Conservation (phyloP, 345 rosid species). For the Cardamine occulta region DNA sequence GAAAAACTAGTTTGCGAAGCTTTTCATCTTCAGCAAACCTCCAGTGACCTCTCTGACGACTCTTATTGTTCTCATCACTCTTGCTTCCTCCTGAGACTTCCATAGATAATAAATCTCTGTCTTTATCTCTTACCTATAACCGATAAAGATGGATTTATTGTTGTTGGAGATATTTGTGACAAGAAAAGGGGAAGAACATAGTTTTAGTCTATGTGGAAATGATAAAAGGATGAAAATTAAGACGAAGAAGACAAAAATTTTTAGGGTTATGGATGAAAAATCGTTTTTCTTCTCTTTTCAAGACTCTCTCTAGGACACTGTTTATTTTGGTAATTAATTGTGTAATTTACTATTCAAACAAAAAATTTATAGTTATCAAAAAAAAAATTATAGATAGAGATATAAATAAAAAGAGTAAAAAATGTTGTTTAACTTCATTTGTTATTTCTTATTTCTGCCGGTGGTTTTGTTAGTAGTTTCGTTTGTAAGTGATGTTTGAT, state of each 20-base stretch:
- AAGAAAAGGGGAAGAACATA: conserved; percentile 7
- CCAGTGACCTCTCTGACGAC: conserved; percentile 56
- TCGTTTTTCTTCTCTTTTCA: conserved; percentile 30
- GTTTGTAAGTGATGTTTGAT: no score
- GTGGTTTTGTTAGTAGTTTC: no score
- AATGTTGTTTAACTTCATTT: no score
- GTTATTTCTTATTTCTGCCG: no score
- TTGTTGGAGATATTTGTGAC: not conserved
- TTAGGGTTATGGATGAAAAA: conserved; percentile 38
- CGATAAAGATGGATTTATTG: conserved; percentile 1
- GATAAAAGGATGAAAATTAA: conserved; percentile 13
- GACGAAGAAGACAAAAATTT: not conserved
- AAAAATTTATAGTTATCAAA: no score
- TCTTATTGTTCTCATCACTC: conserved; percentile 28
- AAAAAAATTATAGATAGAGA: no score
- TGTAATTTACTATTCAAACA: not conserved
- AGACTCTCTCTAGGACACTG: not conserved
- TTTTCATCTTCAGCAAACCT: conserved; percentile 51
- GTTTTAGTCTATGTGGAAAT: conserved; percentile 2
- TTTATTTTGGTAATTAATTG: not conserved
- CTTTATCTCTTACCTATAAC: not conserved
- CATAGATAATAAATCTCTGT: conserved; percentile 3
- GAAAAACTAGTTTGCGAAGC: conserved; percentile 47
- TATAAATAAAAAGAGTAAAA: no score
- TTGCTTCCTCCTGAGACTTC: conserved; percentile 32